phyloP scores from a whole-genome alignment of 768 basidiomycete genomes.

The Boletus insuetus region DNA sequence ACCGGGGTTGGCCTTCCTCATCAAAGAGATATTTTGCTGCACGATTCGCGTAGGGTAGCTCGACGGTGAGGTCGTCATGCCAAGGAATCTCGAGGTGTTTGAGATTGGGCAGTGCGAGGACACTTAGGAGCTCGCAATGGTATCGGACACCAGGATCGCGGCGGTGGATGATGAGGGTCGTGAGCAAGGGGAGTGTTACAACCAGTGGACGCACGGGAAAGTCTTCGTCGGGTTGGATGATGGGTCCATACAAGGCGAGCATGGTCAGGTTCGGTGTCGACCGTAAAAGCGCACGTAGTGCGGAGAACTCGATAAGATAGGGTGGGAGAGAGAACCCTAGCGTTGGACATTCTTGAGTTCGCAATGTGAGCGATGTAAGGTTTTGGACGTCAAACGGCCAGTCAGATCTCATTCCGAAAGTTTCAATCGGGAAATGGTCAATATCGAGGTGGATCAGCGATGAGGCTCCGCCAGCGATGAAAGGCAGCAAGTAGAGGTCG shows the following conservation, averaged over 20 bases:
- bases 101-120: slow-evolving; percentile 8
- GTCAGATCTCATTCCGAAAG: neutral
- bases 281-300: slow-evolving; percentile 10
- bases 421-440: slow-evolving; percentile 17
- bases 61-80: slow-evolving; percentile 14
- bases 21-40: neutral
- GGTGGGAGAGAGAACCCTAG: slow-evolving; percentile 5
- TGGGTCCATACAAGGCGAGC: slow-evolving; percentile 13
- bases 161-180: slow-evolving; percentile 18
- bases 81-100: slow-evolving; percentile 16
- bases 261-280: slow-evolving; percentile 5
- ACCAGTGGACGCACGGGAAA: neutral
- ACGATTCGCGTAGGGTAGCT: slow-evolving; percentile 3
- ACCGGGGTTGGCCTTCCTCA: slow-evolving; percentile 5
- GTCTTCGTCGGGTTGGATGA: slow-evolving; percentile 14
- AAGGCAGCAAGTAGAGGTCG: slow-evolving; percentile 4
- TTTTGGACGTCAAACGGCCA: slow-evolving; percentile 6
- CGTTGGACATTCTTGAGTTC: slow-evolving; percentile 9
- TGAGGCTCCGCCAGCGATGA: slow-evolving; percentile 11
- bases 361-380: slow-evolving; percentile 14
- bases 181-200: slow-evolving; percentile 4
- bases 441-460: slow-evolving; percentile 12
- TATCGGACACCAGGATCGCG: slow-evolving; percentile 13
- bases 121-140: slow-evolving; percentile 10
- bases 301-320: slow-evolving; percentile 16